Evolutionary conservation across 352 stramenopile genomes (phyloP), one percentile per base, ranked within the genome.

Genomic region (Aphanomyces invadans): DNA sequence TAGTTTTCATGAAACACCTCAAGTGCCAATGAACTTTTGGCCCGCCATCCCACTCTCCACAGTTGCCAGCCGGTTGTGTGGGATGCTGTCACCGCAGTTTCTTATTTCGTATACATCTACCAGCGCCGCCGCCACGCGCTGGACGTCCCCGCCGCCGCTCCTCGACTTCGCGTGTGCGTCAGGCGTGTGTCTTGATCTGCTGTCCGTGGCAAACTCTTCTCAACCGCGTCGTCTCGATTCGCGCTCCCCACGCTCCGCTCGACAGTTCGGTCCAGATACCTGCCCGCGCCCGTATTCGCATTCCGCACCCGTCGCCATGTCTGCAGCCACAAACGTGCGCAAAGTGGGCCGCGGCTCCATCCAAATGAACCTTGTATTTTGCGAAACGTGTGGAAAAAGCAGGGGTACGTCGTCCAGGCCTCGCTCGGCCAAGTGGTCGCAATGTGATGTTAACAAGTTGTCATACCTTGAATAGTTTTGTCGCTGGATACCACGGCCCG

Each of bases 381-480:
- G 60, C n/a, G 60, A 67, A 28, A 57, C 29, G 1, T 67, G 60
- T 28, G 60, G 60, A 11, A 67, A 67, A 51, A 67, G 60, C 29
- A 25, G 60, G 57, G 60, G 60, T 67, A 67, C 38, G 49, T 44
- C 42, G 19, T 36, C 11, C 51, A n/a, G n/a, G n/a, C n/a, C n/a
- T n/a, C n/a, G n/a, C n/a, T n/a, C n/a, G n/a, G n/a, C n/a, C n/a
- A n/a, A n/a, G n/a, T n/a, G n/a, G n/a, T n/a, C n/a, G n/a, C n/a
- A n/a, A n/a, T n/a, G n/a, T n/a, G n/a, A n/a, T n/a, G n/a, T n/a
- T n/a, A n/a, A n/a, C n/a, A n/a, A n/a, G n/a, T n/a, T n/a, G n/a
- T n/a, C n/a, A n/a, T n/a, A n/a, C n/a, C n/a, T n/a, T n/a, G n/a
- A n/a, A n/a, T n/a, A 67, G 60, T 67, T 23, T 39, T 67, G 17